Base-by-base conservation (phyloP, 129 eudicot species). In the Chrysanthemum lavandulifolium region DNA sequence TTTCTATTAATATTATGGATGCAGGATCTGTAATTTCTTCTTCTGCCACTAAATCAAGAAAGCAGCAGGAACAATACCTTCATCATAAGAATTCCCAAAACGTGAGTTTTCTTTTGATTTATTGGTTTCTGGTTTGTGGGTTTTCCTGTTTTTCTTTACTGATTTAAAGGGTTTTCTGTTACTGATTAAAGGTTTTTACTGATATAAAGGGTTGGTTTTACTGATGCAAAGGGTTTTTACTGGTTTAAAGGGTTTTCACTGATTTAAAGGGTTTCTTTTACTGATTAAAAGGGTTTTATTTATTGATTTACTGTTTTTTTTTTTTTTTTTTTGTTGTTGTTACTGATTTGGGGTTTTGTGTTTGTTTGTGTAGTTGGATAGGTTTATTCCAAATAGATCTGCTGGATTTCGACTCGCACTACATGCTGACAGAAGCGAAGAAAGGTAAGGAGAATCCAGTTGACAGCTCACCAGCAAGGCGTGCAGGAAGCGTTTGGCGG, bases 341-440 rank as follows among this genome's bases (percentile, higher is more conserved):
- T 68, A 12, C 47, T 61, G 23, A 68, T 67, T 10, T 31, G 2
- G 63, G 29, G 49, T 66, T 48, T 59, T 67, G 5, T 19, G 11
- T 70, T 69, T 74, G 10, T 21, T 69, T 19, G 43, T 36, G 45
- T 86, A 92, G 98, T 82, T 92, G 98, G 98, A 92, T 76, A 88
- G 98, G 62, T 92, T 89, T 69, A 92, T 92, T 13, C 98, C 98
- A 9, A 92, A 92, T 54, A 74, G 98, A 71, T 92, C 98, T 15
- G 98, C 98, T 92, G 95, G 96, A 92, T 67, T 89, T 92, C 47
- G 96, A 92, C 49, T 92, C 96, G 0, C 96, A 84, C 49, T 87
- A 80, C 86, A 92, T 90, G 98, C 80, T 94, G 65, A 90, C 86
- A 6, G 98, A 94, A 50, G 90, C 85, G 0, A 86, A 72, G 75